phyloP scores from a whole-genome alignment of 1,284 basidiomycete species.

The Leccinum fuscescens region DNA sequence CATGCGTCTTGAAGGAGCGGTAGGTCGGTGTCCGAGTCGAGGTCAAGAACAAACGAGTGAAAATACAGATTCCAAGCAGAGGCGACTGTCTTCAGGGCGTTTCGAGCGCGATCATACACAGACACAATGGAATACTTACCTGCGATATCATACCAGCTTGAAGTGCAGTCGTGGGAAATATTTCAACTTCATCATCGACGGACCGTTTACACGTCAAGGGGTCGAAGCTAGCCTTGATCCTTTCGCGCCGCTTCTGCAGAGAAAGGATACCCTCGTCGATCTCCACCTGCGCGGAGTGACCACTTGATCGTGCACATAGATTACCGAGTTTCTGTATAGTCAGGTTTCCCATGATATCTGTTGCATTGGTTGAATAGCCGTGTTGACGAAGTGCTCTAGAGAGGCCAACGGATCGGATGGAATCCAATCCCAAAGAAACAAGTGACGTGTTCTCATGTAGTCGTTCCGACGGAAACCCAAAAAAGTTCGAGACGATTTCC shows the following conservation, averaged over 20 bases:
- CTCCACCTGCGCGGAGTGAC: background rate
- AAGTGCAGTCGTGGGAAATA: slow-evolving; percentile 44
- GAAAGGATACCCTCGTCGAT: slow-evolving; percentile 4
- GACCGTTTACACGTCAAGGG: slow-evolving; percentile 16
- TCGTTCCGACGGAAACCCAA: slow-evolving; percentile 31
- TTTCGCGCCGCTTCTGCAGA: slow-evolving; percentile 12
- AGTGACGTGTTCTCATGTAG: slow-evolving; percentile 38
- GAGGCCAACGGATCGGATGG: slow-evolving; percentile 47
- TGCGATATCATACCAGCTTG: slow-evolving; percentile 54
- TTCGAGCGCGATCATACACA: background rate
- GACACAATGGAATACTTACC: slow-evolving; percentile 27
- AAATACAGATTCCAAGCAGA: slow-evolving; percentile 46
- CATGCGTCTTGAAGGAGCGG: slow-evolving; percentile 38
- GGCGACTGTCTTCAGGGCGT: slow-evolving; percentile 40
- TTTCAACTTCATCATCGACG: slow-evolving; percentile 34
- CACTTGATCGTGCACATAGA: slow-evolving; percentile 1
- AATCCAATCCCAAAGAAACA: slow-evolving; percentile 48
- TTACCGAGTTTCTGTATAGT: slow-evolving; percentile 7
- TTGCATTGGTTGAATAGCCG: slow-evolving; percentile 34
- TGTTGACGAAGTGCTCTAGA: slow-evolving; percentile 35
- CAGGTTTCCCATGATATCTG: slow-evolving; percentile 35
- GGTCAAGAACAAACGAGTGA: slow-evolving; percentile 44
- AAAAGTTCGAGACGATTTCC: slow-evolving; percentile 36
- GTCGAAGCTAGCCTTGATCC: slow-evolving; percentile 16
- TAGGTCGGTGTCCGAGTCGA: slow-evolving; percentile 32